Percentiles rank a stretch among this genome's conserved stretches.
Conservation (phyloP, 768 basidiomycete species). For the Clathrus columnatus region DNA sequence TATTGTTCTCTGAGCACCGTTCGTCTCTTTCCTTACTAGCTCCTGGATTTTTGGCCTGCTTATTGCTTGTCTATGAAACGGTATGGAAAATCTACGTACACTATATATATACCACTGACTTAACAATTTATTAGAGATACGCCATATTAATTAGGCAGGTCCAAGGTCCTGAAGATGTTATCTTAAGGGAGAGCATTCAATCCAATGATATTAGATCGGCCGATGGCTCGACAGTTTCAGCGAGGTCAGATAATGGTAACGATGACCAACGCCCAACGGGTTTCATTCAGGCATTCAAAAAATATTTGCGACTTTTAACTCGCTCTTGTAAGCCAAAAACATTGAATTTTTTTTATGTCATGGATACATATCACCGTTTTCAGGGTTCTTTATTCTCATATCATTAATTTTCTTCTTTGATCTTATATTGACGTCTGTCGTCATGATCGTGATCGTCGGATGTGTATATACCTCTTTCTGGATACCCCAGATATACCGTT, state of each 20-base stretch:
- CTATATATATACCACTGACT: too few species aligned
- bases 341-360: too few species aligned
- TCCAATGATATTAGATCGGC: neutral
- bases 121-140: conserved; percentile 55
- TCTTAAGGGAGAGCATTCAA: conserved; percentile 6
- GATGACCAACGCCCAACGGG: neutral
- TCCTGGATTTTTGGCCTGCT: conserved; percentile 75
- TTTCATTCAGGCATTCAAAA: conserved; percentile 41
- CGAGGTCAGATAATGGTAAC: neutral
- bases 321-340: conserved; percentile 55
- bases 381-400: conserved; percentile 61
- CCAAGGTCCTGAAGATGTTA: conserved; percentile 64
- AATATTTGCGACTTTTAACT: conserved; percentile 56
- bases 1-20: conserved; percentile 67
- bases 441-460: conserved; percentile 58
- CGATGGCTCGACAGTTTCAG: neutral
- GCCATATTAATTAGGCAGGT: conserved; percentile 71
- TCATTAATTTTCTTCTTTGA: conserved; percentile 67
- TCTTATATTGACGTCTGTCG: conserved; percentile 56
- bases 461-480: conserved; percentile 73
- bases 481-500: conserved; percentile 78
- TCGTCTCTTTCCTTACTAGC: conserved; percentile 75
- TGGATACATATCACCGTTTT: neutral
- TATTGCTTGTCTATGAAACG: conserved; percentile 75
- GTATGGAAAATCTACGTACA: too few species aligned